Conservation (phyloP, 345 rosid species). For the Eutrema heterophyllum region DNA sequence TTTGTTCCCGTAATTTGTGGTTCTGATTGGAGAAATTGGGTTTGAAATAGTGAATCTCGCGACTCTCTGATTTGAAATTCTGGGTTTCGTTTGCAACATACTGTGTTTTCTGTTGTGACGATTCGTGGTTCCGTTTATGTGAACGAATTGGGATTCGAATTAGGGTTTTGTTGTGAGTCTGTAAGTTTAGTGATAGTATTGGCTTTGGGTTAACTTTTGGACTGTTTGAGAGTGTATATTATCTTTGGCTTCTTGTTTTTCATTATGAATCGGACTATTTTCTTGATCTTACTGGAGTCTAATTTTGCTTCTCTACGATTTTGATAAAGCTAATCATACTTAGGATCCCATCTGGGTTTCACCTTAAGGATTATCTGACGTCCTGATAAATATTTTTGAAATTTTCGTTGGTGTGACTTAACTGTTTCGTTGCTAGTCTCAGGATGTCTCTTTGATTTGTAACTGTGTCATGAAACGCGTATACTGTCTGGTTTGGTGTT, state of each 20-base stretch:
- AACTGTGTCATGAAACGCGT: no score
- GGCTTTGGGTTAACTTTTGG: background rate
- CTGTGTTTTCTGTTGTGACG: background rate
- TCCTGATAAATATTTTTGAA: no score
- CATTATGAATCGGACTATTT: background rate
- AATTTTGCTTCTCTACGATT: background rate
- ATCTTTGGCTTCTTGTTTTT: background rate
- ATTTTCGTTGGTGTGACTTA: no score
- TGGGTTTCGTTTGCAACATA: background rate
- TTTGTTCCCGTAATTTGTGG: constrained; percentile 5
- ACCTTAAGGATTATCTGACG: no score
- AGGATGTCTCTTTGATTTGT: no score
- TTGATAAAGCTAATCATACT: background rate
- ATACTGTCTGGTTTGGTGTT: no score
- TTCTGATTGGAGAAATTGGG: background rate
- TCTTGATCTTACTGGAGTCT: background rate
- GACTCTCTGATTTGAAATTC: constrained; percentile 16
- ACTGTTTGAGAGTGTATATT: constrained; percentile 4
- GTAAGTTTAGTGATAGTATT: background rate
- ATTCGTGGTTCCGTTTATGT: background rate
- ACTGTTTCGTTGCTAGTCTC: no score
- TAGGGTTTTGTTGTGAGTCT: constrained; percentile 24
- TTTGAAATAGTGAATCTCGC: constrained; percentile 4
- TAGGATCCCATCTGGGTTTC: background rate
- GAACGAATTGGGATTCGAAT: background rate